Conservation (phyloP, 1,139 yeast genomes). For the Candida sp. region DNA sequence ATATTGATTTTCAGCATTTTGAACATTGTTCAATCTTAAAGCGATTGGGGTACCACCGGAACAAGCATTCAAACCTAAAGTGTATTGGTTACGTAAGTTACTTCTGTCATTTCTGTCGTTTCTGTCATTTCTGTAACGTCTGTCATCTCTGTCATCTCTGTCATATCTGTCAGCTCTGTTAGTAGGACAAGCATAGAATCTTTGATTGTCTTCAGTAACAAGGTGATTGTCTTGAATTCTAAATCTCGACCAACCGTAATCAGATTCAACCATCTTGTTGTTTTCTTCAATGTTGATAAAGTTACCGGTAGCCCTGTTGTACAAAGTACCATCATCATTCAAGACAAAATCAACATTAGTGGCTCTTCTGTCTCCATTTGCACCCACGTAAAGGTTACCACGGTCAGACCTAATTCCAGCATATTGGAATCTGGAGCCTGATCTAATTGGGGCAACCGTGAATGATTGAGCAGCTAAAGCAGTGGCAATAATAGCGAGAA, state of each 20-base stretch:
- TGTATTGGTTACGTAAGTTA: not conserved
- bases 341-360: constrained; percentile 10
- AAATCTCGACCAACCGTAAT: constrained; percentile 15
- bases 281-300: constrained; percentile 12
- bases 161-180: no score
- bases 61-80: not conserved
- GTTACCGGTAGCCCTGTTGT: constrained; percentile 14
- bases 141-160: no score
- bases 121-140: not conserved
- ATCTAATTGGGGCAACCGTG: constrained; percentile 16
- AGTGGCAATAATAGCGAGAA: constrained; percentile 15
- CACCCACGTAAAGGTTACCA: constrained; percentile 14
- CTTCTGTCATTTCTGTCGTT: not conserved
- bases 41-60: constrained; percentile 10
- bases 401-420: constrained; percentile 7
- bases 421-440: constrained; percentile 24
- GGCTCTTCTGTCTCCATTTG: no score
- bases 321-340: constrained; percentile 18
- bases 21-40: constrained; percentile 5
- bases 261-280: constrained; percentile 12
- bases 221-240: constrained; percentile 10
- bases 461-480: constrained; percentile 21
- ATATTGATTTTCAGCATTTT: not conserved
- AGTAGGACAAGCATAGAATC: constrained; percentile 18
- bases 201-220: constrained; percentile 11